Conservation (phyloP, 2,329 filamentous ascomycete genomes). For the Alternaria brassicae region DNA sequence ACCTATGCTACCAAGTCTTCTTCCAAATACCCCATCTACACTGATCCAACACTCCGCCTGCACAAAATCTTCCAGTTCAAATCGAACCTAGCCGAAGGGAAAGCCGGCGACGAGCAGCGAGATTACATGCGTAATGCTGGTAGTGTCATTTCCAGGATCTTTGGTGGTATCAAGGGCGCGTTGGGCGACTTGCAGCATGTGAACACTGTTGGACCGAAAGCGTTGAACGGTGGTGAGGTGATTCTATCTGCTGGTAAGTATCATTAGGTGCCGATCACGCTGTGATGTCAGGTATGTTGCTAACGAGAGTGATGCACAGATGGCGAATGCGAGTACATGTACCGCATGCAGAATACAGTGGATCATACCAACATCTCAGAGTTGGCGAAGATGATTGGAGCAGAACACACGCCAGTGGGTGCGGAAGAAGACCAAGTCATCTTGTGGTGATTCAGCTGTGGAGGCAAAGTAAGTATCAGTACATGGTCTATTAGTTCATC, state of each 20-base stretch:
- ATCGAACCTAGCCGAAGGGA: constrained; percentile 22
- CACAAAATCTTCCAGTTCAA: constrained; percentile 34
- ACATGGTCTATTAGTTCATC: too few species aligned
- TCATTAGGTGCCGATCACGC: too few species aligned
- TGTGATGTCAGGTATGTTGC: background rate
- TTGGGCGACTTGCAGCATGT: constrained; percentile 26
- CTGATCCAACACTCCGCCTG: constrained; percentile 28
- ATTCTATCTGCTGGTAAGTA: constrained; percentile 26
- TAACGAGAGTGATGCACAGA: constrained; percentile 13
- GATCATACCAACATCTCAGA: constrained; percentile 32
- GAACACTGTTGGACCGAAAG: constrained; percentile 31
- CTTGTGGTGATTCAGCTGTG: too few species aligned
- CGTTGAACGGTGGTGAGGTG: constrained; percentile 33
- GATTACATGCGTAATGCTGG: constrained; percentile 36
- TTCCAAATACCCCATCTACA: constrained; percentile 33
- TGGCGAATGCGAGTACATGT: constrained; percentile 32
- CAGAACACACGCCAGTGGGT: background rate
- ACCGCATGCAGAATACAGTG: constrained; percentile 38
- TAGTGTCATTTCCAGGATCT: constrained; percentile 17
- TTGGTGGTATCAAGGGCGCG: constrained; percentile 29
- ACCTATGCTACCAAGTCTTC: constrained; percentile 23
- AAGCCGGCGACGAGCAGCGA: constrained; percentile 17
- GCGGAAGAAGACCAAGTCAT: too few species aligned
- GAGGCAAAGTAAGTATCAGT: too few species aligned
- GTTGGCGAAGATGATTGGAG: constrained; percentile 15